Conservation (phyloP, 1,284 basidiomycete species). For the Malassezia restricta region DNA sequence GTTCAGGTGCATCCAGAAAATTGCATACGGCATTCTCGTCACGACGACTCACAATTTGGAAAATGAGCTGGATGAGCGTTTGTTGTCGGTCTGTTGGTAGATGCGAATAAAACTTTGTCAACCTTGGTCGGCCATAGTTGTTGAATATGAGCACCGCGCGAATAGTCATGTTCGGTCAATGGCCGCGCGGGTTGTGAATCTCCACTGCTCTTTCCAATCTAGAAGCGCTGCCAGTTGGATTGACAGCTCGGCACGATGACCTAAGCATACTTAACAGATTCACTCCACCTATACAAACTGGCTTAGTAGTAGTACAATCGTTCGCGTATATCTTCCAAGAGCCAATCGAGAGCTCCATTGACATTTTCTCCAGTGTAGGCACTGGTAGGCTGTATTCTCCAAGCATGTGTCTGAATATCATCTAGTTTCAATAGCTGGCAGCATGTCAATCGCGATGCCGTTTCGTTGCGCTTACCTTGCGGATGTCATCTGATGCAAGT, state of each 20-base stretch:
- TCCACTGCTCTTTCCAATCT: not conserved
- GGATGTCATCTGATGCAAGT: constrained; percentile 68
- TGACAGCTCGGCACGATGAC: not conserved
- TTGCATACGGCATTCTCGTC: constrained; percentile 36
- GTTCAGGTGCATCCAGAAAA: constrained; percentile 42
- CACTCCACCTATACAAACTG: too few relatives aligned
- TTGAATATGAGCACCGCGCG: constrained; percentile 72
- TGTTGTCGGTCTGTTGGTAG: constrained; percentile 36
- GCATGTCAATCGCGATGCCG: constrained; percentile 31
- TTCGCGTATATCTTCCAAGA: constrained; percentile 68
- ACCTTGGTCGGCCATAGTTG: constrained; percentile 76
- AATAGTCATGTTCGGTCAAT: constrained; percentile 55
- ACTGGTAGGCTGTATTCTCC: constrained; percentile 82
- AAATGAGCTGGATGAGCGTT: constrained; percentile 37
- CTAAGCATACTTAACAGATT: not conserved
- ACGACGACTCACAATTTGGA: constrained; percentile 34
- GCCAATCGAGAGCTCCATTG: constrained; percentile 77
- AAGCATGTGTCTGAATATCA: constrained; percentile 44
- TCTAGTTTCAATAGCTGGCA: constrained; percentile 2
- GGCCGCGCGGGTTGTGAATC: not conserved
- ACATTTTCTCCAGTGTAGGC: constrained; percentile 79
- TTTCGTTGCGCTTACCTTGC: constrained; percentile 52
- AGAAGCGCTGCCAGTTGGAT: not conserved
- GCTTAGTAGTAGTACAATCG: constrained; percentile 38
- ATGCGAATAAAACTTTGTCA: constrained; percentile 78